Evolutionary conservation across 495 filamentous ascomycete species (phyloP).

Genomic region (Ramalina peruviana): DNA sequence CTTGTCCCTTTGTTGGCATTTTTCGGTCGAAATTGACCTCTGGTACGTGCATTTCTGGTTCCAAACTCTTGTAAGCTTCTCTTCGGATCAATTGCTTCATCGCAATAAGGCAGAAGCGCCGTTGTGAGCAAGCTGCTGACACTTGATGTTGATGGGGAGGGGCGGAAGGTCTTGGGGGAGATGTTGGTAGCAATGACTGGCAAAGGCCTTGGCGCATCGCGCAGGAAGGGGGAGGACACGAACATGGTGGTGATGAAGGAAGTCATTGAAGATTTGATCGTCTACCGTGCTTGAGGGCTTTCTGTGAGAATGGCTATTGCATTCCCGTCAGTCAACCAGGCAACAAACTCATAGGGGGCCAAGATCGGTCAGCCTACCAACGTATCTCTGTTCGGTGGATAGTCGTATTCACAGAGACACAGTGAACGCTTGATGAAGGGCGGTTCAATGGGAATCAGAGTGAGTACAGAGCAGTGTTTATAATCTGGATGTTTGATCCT

Average conservation of each 20-base stretch:
- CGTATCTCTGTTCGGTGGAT: too few relatives aligned
- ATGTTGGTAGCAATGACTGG: constrained; percentile 19
- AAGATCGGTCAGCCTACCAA: too few relatives aligned
- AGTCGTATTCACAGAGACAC: neutral
- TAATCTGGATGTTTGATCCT: constrained; percentile 1
- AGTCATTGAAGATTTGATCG: constrained; percentile 29
- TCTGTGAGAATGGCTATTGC: neutral
- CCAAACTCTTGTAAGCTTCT: constrained; percentile 26
- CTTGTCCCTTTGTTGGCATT: constrained; percentile 76
- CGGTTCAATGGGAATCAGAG: neutral
- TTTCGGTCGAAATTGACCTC: constrained; percentile 84
- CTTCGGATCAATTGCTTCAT: neutral
- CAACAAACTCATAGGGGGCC: neutral
- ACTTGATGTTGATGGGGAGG: constrained; percentile 7
- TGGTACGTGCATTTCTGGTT: constrained; percentile 71
- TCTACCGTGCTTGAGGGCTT: neutral
- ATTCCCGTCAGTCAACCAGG: constrained; percentile 6
- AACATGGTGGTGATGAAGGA: constrained; percentile 63
- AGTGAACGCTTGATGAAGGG: neutral
- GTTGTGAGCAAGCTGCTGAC: neutral
- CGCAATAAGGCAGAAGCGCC: neutral
- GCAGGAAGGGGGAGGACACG: constrained; percentile 31
- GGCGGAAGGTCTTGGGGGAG: neutral
- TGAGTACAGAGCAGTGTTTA: neutral
- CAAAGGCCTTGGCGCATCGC: constrained; percentile 23